Evolutionary conservation across 352 stramenopile species (phyloP).

Genomic region (Halophytophthora batemanensis): DNA sequence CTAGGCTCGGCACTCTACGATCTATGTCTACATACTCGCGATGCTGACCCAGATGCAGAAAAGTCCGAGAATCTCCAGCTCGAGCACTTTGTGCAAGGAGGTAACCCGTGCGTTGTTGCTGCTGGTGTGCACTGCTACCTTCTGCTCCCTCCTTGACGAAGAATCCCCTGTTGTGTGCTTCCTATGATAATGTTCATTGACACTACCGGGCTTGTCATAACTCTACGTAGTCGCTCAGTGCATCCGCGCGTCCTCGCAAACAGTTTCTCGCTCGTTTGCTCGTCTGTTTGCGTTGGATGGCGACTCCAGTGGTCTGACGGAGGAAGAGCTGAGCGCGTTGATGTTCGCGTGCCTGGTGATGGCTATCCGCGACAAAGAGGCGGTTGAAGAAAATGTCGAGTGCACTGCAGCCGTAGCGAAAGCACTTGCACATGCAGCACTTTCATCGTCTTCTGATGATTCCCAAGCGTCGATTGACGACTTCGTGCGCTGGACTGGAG

Average conservation of each 20-base stretch:
- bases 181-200: background rate
- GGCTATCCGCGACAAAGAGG: slow-evolving; percentile 28
- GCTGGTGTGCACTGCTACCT: background rate
- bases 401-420: slow-evolving; percentile 33
- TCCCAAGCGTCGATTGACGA: slow-evolving; percentile 40
- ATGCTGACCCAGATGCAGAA: slow-evolving; percentile 7
- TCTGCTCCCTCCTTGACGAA: background rate
- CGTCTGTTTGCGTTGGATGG: slow-evolving; percentile 39
- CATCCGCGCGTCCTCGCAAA: slow-evolving; percentile 59
- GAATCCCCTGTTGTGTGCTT: background rate
- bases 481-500: slow-evolving; percentile 57
- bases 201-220: background rate
- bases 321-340: slow-evolving; percentile 41
- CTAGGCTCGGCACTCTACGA: slow-evolving; percentile 50
- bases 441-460: slow-evolving; percentile 20
- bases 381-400: slow-evolving; percentile 23
- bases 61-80: slow-evolving; percentile 27
- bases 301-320: slow-evolving; percentile 28
- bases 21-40: slow-evolving; percentile 43
- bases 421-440: slow-evolving; percentile 36
- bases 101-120: slow-evolving; percentile 15
- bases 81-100: slow-evolving; percentile 62
- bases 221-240: slow-evolving; percentile 52
- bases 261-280: slow-evolving; percentile 52
- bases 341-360: slow-evolving; percentile 55